A percentile compares a stretch with the other conserved stretches of the same genome.
Conservation (phyloP, 345 rosid genomes). For the Populus euphratica region DNA sequence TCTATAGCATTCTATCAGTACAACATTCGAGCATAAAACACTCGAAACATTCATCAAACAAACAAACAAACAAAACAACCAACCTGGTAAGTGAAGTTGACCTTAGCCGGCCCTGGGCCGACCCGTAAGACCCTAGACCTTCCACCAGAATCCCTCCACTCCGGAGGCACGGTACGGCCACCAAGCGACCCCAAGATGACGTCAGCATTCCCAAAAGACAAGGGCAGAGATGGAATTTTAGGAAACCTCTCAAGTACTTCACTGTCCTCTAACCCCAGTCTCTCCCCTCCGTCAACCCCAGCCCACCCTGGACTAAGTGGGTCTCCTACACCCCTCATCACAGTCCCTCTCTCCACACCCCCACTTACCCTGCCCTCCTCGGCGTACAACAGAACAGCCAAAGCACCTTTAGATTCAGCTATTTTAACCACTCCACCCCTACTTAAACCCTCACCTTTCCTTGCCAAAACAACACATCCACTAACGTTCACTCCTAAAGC, state of each 20-base stretch:
- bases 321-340: slow-evolving; percentile 93
- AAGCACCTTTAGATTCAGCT: slow-evolving; percentile 69
- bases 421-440: slow-evolving; percentile 60
- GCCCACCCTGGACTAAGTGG: slow-evolving; percentile 92
- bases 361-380: slow-evolving; percentile 39
- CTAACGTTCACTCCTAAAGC: slow-evolving; percentile 56
- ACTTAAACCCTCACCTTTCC: slow-evolving; percentile 54
- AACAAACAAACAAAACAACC: slow-evolving; percentile 7
- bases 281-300: slow-evolving; percentile 67
- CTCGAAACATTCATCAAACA: neutral
- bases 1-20: neutral
- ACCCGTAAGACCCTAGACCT: slow-evolving; percentile 37
- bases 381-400: slow-evolving; percentile 67
- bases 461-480: slow-evolving; percentile 57
- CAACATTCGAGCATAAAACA: neutral
- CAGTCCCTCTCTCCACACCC: slow-evolving; percentile 93
- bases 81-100: slow-evolving; percentile 85
- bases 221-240: slow-evolving; percentile 70
- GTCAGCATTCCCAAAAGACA: slow-evolving; percentile 64
- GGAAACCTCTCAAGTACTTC: slow-evolving; percentile 61
- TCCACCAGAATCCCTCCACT: slow-evolving; percentile 46
- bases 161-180: slow-evolving; percentile 52
- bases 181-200: slow-evolving; percentile 57
- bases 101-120: slow-evolving; percentile 64
- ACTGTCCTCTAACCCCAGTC: slow-evolving; percentile 51